Percentiles rank a stretch among this genome's conserved stretches.
These are phyloP conservation scores for Flaveria robusta DNA, from an alignment of 129 eudicot species.

Conservation along the genomic window DNA sequence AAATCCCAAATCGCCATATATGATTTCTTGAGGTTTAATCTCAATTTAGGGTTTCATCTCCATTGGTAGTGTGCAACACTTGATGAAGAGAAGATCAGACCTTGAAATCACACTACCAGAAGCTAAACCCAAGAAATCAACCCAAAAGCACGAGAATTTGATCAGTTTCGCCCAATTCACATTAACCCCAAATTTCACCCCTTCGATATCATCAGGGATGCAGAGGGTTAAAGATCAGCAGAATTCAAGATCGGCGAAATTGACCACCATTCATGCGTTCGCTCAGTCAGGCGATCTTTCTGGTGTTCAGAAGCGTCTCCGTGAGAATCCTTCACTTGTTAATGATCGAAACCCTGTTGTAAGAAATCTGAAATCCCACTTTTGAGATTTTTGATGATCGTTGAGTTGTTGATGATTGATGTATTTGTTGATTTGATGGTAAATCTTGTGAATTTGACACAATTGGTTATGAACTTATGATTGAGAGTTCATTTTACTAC, in stretches of 20 bases:
- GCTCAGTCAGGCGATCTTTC: conserved; percentile 86
- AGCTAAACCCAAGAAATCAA: conserved; percentile 5
- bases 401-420: neutral
- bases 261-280: conserved; percentile 71
- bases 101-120: conserved; percentile 23
- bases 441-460: neutral
- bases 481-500: neutral
- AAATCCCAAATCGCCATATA: neutral
- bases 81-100: conserved; percentile 21
- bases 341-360: conserved; percentile 96
- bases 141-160: conserved; percentile 13
- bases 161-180: conserved; percentile 29
- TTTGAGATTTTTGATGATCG: neutral
- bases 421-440: neutral
- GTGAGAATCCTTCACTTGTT: conserved; percentile 71
- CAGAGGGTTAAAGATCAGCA: conserved; percentile 56
- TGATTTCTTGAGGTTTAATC: conserved; percentile 27
- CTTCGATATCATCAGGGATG: conserved; percentile 30
- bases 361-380: conserved; percentile 27
- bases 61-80: neutral
- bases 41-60: conserved; percentile 20
- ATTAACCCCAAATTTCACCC: neutral
- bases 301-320: conserved; percentile 57
- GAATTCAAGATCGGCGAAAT: conserved; percentile 63
- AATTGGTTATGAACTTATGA: neutral